Percentiles rank a stretch among this genome's conserved stretches.
phyloP scores from a whole-genome alignment of 108 stramenopile genomes.

The Phaeodactylum tricornutum region DNA sequence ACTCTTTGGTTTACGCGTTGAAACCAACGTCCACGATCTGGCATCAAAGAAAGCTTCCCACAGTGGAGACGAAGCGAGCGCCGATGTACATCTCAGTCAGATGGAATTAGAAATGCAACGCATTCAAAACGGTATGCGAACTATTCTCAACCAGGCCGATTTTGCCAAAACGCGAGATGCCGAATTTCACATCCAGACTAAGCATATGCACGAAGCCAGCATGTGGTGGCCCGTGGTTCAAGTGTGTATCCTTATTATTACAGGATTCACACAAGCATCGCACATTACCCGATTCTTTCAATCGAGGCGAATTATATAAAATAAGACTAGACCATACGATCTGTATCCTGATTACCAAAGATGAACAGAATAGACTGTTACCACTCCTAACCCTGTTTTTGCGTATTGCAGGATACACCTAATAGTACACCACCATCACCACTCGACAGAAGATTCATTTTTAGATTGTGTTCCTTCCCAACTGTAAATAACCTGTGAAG shows the following conservation, averaged over 20 bases:
- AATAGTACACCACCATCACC: too few species aligned
- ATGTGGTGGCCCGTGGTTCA: constrained; percentile 84
- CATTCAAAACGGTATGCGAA: constrained; percentile 44
- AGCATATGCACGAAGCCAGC: constrained; percentile 64
- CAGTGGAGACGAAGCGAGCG: constrained; percentile 8
- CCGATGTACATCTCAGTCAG: constrained; percentile 46
- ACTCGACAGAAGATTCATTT: too few species aligned
- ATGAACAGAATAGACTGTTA: too few species aligned
- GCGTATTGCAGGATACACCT: too few species aligned
- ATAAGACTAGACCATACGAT: too few species aligned
- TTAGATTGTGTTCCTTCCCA: too few species aligned
- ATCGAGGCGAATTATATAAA: constrained; percentile 61
- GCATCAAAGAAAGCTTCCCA: constrained; percentile 4
- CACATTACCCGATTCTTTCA: constrained; percentile 75
- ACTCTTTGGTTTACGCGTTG: too few species aligned
- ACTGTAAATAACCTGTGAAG: too few species aligned
- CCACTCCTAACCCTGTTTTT: too few species aligned
- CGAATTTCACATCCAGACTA: constrained; percentile 63
- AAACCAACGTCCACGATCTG: constrained; percentile 18
- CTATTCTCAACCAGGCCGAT: constrained; percentile 58
- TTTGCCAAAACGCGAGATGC: constrained; percentile 62
- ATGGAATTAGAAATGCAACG: constrained; percentile 47
- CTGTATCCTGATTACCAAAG: too few species aligned
- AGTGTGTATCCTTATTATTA: constrained; percentile 55
- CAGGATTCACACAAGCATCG: constrained; percentile 76